Percentiles rank a stretch among this genome's conserved stretches.
Evolutionary conservation across 106 monocot genomes (phyloP).

Genomic region (Dendrobium huoshanense): DNA sequence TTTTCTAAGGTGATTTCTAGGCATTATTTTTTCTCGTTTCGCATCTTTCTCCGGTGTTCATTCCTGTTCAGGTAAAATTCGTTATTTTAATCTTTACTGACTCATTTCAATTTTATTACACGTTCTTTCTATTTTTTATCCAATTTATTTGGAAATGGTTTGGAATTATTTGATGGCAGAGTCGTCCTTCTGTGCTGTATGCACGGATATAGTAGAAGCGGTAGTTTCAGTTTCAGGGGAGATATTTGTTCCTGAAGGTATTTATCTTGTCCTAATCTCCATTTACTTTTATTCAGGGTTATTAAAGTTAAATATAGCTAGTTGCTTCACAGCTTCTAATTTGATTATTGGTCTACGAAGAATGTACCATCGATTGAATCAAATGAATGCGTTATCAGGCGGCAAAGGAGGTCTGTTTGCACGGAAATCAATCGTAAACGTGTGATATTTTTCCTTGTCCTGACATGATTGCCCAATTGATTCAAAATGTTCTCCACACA

Average conservation of each 20-base stretch:
- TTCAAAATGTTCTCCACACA: background rate
- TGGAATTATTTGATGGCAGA: background rate
- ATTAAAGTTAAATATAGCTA: background rate
- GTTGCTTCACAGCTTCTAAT: too few relatives aligned
- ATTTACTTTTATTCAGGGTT: background rate
- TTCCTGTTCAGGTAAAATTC: background rate
- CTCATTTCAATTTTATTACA: background rate
- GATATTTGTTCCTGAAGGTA: background rate
- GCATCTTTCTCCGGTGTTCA: background rate
- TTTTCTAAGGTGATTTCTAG: background rate
- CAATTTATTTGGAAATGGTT: background rate
- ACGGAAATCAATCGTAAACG: background rate
- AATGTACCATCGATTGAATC: background rate
- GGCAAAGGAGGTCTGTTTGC: background rate
- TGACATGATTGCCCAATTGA: background rate
- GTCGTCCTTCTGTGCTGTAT: background rate
- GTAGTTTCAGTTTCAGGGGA: background rate
- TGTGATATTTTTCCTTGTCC: background rate
- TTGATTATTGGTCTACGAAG: background rate
- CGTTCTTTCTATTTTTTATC: background rate
- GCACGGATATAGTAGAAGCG: background rate
- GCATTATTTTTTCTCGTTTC: background rate
- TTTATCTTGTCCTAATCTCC: background rate
- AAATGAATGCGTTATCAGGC: background rate
- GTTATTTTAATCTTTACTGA: background rate